phyloP scores from a whole-genome alignment of 2,329 filamentous ascomycete species.

The Coniochaeta ligniaria region DNA sequence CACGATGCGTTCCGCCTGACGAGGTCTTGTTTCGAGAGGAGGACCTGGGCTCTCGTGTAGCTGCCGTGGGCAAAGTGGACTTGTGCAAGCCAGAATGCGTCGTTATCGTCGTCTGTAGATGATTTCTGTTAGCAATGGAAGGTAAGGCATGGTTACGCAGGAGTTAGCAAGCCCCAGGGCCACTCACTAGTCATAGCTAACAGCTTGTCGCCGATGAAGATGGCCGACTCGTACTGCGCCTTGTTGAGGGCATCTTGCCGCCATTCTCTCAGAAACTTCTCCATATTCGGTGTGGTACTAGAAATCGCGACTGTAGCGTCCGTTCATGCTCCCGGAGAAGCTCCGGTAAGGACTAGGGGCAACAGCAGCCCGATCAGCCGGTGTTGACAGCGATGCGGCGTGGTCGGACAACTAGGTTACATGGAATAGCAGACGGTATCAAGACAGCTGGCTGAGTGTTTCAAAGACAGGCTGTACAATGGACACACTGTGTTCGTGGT shows the following conservation, averaged over 20 bases:
- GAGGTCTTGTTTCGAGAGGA: constrained; percentile 78
- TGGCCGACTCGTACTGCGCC: constrained; percentile 92
- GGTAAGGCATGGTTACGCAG: too few relatives aligned
- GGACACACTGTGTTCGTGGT: not conserved
- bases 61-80: constrained; percentile 94
- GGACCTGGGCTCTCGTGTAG: constrained; percentile 83
- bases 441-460: not conserved
- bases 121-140: too few relatives aligned
- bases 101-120: constrained; percentile 83
- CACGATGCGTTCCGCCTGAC: constrained; percentile 77
- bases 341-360: not conserved
- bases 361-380: not conserved
- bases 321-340: not conserved
- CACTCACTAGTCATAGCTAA: constrained; percentile 80
- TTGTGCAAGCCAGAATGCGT: constrained; percentile 97
- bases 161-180: not conserved
- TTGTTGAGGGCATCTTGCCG: constrained; percentile 92
- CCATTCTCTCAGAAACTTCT: constrained; percentile 90
- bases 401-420: not conserved
- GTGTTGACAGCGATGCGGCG: not conserved
- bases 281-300: constrained; percentile 49
- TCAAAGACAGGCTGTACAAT: too few relatives aligned
- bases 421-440: not conserved
- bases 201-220: constrained; percentile 96
- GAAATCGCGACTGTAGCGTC: not conserved